A percentile compares a stretch with the other conserved stretches of the same genome.
Evolutionary conservation across 2,329 filamentous ascomycete genomes (phyloP).

Genomic region (Pseudogymnoascus sp.): DNA sequence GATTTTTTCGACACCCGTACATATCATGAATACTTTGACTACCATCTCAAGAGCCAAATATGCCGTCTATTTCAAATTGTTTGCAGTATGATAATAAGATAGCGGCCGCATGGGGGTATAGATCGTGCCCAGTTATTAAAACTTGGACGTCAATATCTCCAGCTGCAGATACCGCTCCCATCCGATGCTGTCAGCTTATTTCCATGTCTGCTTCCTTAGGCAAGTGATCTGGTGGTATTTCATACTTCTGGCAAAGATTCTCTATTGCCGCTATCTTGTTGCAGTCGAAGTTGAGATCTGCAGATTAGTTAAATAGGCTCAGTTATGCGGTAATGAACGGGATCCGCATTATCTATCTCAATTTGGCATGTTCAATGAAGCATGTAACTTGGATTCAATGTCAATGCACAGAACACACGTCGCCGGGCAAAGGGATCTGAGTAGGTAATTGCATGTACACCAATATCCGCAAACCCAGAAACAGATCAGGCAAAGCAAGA

Average conservation of each 20-base stretch:
- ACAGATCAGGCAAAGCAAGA: not conserved
- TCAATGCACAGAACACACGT: not conserved
- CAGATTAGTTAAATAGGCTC: not conserved
- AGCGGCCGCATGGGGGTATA: not conserved
- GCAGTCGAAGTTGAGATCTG: not conserved
- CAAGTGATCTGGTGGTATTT: not conserved
- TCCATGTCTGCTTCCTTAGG: not conserved
- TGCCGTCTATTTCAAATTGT: not conserved
- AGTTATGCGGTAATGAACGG: not conserved
- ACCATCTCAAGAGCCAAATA: not conserved
- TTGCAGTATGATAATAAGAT: not conserved
- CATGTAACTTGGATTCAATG: not conserved
- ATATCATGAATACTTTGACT: conserved; percentile 1
- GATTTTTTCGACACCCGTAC: not conserved
- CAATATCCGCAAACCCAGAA: not conserved
- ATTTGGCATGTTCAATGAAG: not conserved
- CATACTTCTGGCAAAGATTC: not conserved
- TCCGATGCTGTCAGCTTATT: not conserved
- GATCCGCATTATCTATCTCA: not conserved
- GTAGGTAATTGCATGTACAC: not conserved
- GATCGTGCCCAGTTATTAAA: not conserved
- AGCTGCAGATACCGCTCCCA: not conserved
- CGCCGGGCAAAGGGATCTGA: not conserved
- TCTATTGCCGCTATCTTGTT: no score
- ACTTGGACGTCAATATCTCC: not conserved